Evolutionary conservation across 1,284 basidiomycete species (phyloP).

Genomic region (Microbotryum scabiosae): DNA sequence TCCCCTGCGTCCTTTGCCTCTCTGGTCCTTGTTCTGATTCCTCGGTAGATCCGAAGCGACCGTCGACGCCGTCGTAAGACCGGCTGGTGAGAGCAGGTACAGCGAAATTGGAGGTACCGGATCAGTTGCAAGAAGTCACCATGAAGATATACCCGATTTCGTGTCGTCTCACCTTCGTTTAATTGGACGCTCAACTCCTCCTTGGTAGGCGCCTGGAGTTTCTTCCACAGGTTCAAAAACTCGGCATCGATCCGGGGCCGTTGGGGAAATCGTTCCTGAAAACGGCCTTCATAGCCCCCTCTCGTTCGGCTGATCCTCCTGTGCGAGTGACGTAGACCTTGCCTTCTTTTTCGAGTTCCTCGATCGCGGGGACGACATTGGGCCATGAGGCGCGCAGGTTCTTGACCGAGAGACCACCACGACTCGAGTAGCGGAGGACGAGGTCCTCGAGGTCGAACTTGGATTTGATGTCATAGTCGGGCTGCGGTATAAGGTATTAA

Average conservation of each 20-base stretch:
- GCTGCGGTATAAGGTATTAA: too few relatives aligned
- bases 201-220: slow-evolving; percentile 70
- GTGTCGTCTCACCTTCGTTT: slow-evolving; percentile 50
- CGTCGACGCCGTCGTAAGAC: slow-evolving; percentile 24
- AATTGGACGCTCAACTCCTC: slow-evolving; percentile 62
- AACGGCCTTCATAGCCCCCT: slow-evolving; percentile 69
- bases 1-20: slow-evolving; percentile 58
- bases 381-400: slow-evolving; percentile 83
- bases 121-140: background rate
- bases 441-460: slow-evolving; percentile 71
- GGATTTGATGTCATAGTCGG: slow-evolving; percentile 75
- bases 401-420: slow-evolving; percentile 73
- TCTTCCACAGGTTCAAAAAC: slow-evolving; percentile 77
- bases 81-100: slow-evolving; percentile 9
- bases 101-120: too few relatives aligned
- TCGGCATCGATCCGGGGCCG: slow-evolving; percentile 43
- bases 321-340: slow-evolving; percentile 78
- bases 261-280: slow-evolving; percentile 80
- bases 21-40: slow-evolving; percentile 52
- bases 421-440: slow-evolving; percentile 66
- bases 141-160: background rate
- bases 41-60: slow-evolving; percentile 8
- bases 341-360: slow-evolving; percentile 76
- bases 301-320: slow-evolving; percentile 45
- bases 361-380: slow-evolving; percentile 67